A percentile compares a stretch with the other conserved stretches of the same genome.
These are phyloP conservation scores for Sordaria brevicollis DNA, from an alignment of 495 filamentous ascomycete genomes.

Conservation along the genomic window DNA sequence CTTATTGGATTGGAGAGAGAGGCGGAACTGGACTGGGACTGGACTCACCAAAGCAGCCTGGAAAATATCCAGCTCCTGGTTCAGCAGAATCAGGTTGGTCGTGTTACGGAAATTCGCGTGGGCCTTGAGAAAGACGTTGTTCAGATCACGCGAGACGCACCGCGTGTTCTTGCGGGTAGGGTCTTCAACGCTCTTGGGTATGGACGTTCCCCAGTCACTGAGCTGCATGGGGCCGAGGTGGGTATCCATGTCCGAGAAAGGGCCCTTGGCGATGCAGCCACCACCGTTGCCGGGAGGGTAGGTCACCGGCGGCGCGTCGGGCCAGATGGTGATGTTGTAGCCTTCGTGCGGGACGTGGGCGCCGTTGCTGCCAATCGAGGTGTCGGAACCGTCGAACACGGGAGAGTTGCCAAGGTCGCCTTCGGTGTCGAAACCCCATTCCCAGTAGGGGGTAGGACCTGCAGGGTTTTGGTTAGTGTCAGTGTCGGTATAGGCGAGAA, in stretches of 20 bases:
- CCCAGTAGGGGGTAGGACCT: constrained; percentile 28
- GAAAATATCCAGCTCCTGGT: constrained; percentile 21
- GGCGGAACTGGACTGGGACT: too few relatives aligned
- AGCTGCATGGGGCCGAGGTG: constrained; percentile 27
- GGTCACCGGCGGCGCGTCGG: constrained; percentile 9
- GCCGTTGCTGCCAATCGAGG: constrained; percentile 47
- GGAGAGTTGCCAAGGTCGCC: constrained; percentile 25
- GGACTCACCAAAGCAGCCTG: constrained; percentile 28
- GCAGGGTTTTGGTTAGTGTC: too few relatives aligned
- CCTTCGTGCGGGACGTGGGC: constrained; percentile 6
- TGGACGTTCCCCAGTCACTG: background rate
- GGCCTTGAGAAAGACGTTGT: too few relatives aligned
- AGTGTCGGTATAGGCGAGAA: too few relatives aligned
- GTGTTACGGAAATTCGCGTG: constrained; percentile 30
- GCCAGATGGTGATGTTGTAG: background rate
- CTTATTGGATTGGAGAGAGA: too few relatives aligned
- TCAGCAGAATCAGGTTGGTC: constrained; percentile 26
- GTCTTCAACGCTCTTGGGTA: too few relatives aligned
- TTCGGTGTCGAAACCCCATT: constrained; percentile 30
- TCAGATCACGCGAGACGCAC: constrained; percentile 32
- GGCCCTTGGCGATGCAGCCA: constrained; percentile 26
- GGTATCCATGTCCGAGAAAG: constrained; percentile 29
- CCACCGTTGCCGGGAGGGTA: constrained; percentile 23
- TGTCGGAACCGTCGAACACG: constrained; percentile 32
- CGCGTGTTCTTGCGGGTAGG: constrained; percentile 30